Percentiles rank a stretch among this genome's conserved stretches.
phyloP scores from a whole-genome alignment of 1,284 basidiomycete species.

The Cutaneotrichosporon cutaneum region DNA sequence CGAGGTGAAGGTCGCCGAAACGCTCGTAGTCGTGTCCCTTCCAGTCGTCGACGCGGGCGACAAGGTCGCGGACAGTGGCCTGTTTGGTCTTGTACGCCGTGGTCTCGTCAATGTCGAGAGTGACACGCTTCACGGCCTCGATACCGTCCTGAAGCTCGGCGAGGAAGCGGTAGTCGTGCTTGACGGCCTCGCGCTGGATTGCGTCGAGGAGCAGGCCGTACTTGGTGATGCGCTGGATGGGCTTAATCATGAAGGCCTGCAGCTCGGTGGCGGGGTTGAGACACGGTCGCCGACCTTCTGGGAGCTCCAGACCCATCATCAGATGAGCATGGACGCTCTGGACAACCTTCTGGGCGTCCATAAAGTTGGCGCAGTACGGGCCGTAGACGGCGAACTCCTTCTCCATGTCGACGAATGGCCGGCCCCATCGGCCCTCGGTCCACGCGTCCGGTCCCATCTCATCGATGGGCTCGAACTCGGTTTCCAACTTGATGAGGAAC shows the following conservation, averaged over 20 bases:
- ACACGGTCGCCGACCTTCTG: constrained; percentile 38
- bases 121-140: constrained; percentile 84
- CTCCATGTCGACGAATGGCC: constrained; percentile 72
- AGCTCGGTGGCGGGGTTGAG: constrained; percentile 62
- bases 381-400: constrained; percentile 92
- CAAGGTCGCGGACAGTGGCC: constrained; percentile 81
- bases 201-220: constrained; percentile 65
- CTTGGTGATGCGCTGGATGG: constrained; percentile 74
- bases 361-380: constrained; percentile 96
- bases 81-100: constrained; percentile 70
- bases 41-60: constrained; percentile 93
- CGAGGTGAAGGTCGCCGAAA: constrained; percentile 88
- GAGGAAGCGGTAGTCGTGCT: constrained; percentile 65
- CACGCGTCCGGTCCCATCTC: constrained; percentile 58
- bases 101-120: constrained; percentile 94
- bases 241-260: constrained; percentile 76
- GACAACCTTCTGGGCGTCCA: constrained; percentile 79
- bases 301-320: constrained; percentile 61
- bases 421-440: constrained; percentile 87
- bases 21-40: constrained; percentile 94
- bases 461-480: constrained; percentile 65
- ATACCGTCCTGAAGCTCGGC: constrained; percentile 81
- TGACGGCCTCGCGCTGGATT: constrained; percentile 44
- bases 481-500: constrained; percentile 92
- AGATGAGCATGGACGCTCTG: constrained; percentile 80